These are phyloP conservation scores for Trichomonascaceae sp. DNA, from an alignment of 1,139 yeast genomes.

Conservation along the genomic window DNA sequence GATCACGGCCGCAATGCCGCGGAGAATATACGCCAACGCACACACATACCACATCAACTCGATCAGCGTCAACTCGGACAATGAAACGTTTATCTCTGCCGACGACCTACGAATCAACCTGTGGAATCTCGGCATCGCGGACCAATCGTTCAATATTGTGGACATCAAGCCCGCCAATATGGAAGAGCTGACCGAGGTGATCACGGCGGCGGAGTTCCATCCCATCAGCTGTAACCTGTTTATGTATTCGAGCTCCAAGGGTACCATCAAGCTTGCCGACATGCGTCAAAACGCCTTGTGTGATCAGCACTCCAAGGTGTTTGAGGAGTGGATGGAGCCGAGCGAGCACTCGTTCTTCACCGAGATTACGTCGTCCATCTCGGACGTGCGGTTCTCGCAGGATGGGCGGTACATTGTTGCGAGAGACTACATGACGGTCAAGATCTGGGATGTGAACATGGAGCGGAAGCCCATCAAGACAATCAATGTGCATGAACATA, in stretches of 20 bases:
- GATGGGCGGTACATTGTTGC: slow-evolving; percentile 92
- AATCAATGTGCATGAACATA: slow-evolving; percentile 88
- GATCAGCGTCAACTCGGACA: slow-evolving; percentile 87
- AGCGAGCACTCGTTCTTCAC: slow-evolving; percentile 91
- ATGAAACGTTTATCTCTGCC: slow-evolving; percentile 85
- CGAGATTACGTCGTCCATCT: slow-evolving; percentile 88
- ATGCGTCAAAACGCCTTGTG: slow-evolving; percentile 95
- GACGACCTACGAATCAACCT: slow-evolving; percentile 92
- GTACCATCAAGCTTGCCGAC: slow-evolving; percentile 89
- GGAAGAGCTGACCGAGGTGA: slow-evolving; percentile 98
- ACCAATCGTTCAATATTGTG: slow-evolving; percentile 88
- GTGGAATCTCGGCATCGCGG: slow-evolving; percentile 92
- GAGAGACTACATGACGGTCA: slow-evolving; percentile 94
- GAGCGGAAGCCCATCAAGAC: slow-evolving; percentile 90
- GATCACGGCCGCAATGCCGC: slow-evolving; percentile 90
- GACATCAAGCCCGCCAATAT: slow-evolving; percentile 96
- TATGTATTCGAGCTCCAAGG: slow-evolving; percentile 95
- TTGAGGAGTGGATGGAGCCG: slow-evolving; percentile 90
- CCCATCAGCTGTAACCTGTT: slow-evolving; percentile 86
- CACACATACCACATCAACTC: slow-evolving; percentile 98
- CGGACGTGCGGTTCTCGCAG: slow-evolving; percentile 84
- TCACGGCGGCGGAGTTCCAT: slow-evolving; percentile 96
- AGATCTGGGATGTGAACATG: slow-evolving; percentile 98
- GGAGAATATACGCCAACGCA: slow-evolving; percentile 83
- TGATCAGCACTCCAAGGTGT: slow-evolving; percentile 75